Evolutionary conservation across 2,329 filamentous ascomycete genomes (phyloP).

Genomic region (Xylaria sp.): DNA sequence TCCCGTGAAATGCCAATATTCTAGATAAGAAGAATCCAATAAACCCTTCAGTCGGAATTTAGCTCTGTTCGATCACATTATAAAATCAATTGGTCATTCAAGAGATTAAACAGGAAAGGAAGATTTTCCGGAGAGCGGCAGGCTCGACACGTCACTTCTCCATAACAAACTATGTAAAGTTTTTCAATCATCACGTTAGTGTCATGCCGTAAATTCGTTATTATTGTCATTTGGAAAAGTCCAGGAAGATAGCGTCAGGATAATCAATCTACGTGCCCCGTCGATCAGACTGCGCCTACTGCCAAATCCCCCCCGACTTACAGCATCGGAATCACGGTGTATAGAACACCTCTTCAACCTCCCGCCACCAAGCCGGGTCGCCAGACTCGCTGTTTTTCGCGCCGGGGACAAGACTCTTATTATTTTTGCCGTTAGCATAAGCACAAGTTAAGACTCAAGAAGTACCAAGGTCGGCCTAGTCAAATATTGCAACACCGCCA

Average conservation of each 20-base stretch:
- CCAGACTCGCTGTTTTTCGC: slow-evolving; percentile 64
- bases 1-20: neutral
- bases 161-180: neutral
- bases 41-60: neutral
- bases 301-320: neutral
- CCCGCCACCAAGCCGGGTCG: slow-evolving; percentile 71
- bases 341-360: slow-evolving; percentile 72
- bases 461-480: neutral
- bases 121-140: no score
- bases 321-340: slow-evolving; percentile 46
- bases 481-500: neutral
- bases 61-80: neutral
- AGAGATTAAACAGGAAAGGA: neutral
- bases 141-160: no score
- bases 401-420: slow-evolving; percentile 57
- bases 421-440: slow-evolving; percentile 6
- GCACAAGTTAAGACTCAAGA: neutral
- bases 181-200: neutral
- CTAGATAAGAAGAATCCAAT: no score
- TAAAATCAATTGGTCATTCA: neutral
- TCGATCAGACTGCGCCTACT: neutral
- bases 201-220: neutral
- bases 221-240: neutral
- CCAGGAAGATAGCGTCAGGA: neutral
- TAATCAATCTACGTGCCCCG: neutral